Percentiles rank a stretch among this genome's conserved stretches.
Evolutionary conservation across 306 rosid genomes (phyloP).

Genomic region (Quercus berberidifolia): DNA sequence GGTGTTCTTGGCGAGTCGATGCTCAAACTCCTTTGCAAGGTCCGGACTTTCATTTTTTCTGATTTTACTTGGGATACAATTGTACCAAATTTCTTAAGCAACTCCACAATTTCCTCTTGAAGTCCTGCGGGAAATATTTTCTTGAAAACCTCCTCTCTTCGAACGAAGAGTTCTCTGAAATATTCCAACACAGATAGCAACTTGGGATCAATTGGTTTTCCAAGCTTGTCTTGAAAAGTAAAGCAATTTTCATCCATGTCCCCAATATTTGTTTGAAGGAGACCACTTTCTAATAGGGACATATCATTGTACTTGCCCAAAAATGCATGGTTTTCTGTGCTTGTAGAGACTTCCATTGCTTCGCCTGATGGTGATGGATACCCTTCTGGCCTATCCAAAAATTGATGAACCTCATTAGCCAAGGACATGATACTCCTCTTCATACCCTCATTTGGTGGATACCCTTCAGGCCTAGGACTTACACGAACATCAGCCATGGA

Average conservation of each 20-base stretch:
- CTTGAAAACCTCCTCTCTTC: neutral
- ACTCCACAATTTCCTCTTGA: neutral
- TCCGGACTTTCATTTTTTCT: neutral
- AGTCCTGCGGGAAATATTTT: neutral
- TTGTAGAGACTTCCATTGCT: neutral
- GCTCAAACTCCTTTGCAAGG: neutral
- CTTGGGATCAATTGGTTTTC: neutral
- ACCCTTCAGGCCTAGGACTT: neutral
- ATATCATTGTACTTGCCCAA: neutral
- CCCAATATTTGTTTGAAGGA: neutral
- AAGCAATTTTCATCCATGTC: neutral
- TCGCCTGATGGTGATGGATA: neutral
- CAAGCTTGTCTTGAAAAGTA: neutral
- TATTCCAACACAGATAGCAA: neutral
- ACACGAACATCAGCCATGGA: neutral
- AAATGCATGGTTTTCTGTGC: neutral
- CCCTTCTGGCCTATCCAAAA: neutral
- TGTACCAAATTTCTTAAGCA: neutral
- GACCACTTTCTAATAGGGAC: neutral
- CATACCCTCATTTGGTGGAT: neutral
- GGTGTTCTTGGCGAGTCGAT: neutral
- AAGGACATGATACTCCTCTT: too few species aligned
- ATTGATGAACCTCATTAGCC: too few species aligned
- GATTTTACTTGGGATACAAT: neutral
- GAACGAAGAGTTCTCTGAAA: neutral